These are phyloP conservation scores for Capsicum chinense DNA, from an alignment of 257 asterid genomes.

Conservation along the genomic window DNA sequence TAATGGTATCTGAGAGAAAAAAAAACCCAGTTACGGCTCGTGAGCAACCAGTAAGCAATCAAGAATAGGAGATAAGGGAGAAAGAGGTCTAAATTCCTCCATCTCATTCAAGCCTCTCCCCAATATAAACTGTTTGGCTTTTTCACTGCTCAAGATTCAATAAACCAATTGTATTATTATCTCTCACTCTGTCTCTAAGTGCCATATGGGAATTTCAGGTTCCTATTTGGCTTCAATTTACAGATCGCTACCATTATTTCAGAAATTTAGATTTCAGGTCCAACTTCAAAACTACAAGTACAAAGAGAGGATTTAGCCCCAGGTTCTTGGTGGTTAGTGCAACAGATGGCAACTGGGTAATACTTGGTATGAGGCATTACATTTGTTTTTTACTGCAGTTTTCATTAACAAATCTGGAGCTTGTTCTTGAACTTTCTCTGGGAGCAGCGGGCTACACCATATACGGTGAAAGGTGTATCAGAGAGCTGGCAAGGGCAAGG, in stretches of 20 bases:
- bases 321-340: background rate
- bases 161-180: background rate
- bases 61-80: background rate
- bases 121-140: background rate
- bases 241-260: conserved; percentile 13
- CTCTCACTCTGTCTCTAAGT: background rate
- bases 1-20: conserved; percentile 18
- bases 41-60: conserved; percentile 7
- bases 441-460: background rate
- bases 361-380: background rate
- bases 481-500: too few relatives aligned
- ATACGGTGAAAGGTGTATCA: too few relatives aligned
- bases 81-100: conserved; percentile 16
- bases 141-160: background rate
- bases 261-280: background rate
- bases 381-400: background rate
- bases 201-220: background rate
- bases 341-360: background rate
- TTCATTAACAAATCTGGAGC: background rate
- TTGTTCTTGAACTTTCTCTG: background rate
- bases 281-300: conserved; percentile 24
- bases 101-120: background rate
- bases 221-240: background rate
- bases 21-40: background rate
- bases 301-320: conserved; percentile 22